phyloP scores from a whole-genome alignment of 306 rosid species.

The Cicer arietinum region DNA sequence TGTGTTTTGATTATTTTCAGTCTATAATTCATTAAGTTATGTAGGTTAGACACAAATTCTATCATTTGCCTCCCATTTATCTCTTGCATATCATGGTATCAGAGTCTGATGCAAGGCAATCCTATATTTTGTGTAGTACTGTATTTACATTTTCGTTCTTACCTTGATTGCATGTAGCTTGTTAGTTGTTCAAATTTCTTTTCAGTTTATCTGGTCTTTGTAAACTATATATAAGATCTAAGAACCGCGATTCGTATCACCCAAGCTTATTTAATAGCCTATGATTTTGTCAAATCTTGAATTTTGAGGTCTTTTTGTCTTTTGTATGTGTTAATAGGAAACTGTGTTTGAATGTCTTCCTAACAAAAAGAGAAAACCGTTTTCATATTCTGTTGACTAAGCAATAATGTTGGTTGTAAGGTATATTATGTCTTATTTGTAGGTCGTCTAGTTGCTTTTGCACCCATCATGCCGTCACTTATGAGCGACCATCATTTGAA shows the following conservation, averaged over 20 bases:
- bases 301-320: not conserved
- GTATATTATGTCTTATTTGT: not conserved
- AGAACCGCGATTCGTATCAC: not conserved
- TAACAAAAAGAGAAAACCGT: not conserved
- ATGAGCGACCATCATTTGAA: constrained; percentile 16
- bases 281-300: not conserved
- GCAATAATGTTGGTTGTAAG: not conserved
- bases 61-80: not conserved
- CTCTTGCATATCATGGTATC: not conserved
- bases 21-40: constrained; percentile 6
- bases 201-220: constrained; percentile 11
- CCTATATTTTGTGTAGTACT: not conserved
- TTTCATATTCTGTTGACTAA: not conserved
- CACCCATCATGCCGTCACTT: not conserved
- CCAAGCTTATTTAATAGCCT: not conserved
- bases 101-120: not conserved
- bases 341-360: constrained; percentile 15
- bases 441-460: not conserved
- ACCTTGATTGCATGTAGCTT: not conserved
- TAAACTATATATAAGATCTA: constrained; percentile 17
- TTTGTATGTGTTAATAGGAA: constrained; percentile 26
- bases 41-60: not conserved
- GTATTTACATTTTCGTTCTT: not conserved
- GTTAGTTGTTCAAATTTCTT: not conserved
- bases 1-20: not conserved